Evolutionary conservation across 2,329 filamentous ascomycete genomes (phyloP).

Genomic region (Bipolaris sorokiniana): DNA sequence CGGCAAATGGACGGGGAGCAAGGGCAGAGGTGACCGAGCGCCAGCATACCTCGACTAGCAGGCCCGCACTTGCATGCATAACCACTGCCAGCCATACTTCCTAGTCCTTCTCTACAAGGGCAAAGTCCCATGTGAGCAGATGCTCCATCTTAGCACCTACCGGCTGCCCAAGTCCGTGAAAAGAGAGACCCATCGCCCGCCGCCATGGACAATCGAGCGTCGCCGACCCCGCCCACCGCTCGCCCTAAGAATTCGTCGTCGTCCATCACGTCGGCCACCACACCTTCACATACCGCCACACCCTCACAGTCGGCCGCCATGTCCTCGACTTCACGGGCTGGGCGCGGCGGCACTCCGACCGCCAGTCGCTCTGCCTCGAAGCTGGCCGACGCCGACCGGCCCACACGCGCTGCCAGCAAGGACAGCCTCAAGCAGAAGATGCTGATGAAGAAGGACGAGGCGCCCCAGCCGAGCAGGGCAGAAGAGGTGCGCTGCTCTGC

Average conservation of each 20-base stretch:
- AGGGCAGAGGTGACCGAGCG: conserved; percentile 15
- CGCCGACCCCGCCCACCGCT: conserved; percentile 42
- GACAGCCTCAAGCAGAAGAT: conserved; percentile 50
- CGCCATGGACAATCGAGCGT: conserved; percentile 42
- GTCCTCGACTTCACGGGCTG: conserved; percentile 34
- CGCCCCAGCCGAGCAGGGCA: conserved; percentile 39
- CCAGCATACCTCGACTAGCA: conserved; percentile 16
- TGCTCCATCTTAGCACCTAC: conserved; percentile 17
- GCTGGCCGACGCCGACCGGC: conserved; percentile 38
- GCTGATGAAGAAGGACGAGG: conserved; percentile 43
- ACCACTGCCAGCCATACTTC: conserved; percentile 19
- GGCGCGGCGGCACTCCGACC: conserved; percentile 37
- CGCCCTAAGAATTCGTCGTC: conserved; percentile 38
- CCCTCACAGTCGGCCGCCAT: conserved; percentile 31
- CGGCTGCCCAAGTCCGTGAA: conserved; percentile 21
- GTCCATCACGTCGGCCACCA: conserved; percentile 37
- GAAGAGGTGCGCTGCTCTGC: conserved; percentile 39
- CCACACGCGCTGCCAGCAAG: conserved; percentile 43
- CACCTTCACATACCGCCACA: conserved; percentile 30
- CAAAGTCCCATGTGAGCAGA: conserved; percentile 30
- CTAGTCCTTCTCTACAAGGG: conserved; percentile 19
- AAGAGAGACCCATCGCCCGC: conserved; percentile 15
- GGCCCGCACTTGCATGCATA: conserved; percentile 17
- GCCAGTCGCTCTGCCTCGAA: conserved; percentile 39
- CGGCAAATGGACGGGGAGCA: conserved; percentile 21